Evolutionary conservation across 192 early-diverging fungal species (phyloP), one percentile per base, ranked within the genome.

Genomic region (Gryganskiella cystojenkinii): DNA sequence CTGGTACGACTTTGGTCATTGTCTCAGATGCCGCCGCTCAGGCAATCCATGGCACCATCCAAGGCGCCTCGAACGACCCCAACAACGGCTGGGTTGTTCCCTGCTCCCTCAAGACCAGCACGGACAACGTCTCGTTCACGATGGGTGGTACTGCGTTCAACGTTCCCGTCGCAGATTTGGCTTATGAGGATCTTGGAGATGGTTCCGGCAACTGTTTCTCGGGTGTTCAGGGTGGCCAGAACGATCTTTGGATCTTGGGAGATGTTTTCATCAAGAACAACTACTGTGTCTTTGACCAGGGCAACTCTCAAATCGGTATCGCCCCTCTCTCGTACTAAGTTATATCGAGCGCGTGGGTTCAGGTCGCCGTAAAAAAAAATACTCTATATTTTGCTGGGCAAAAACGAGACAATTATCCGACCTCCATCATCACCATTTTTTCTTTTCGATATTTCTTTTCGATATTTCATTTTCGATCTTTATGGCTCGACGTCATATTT

Each of bases 181-280:
- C 70, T 45, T 79, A 64, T 25, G 61, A 79, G n/a, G 22, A 6
- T 24, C 22, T 50, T 5, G 22, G 47, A 13, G 20, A 61, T 15
- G 27, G 35, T 37, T 40, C 25, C 34, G 66, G 46, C 28, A 22
- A 43, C 6, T 49, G 40, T 46, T 40, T 63, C 47, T 45, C 28
- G 30, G 61, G 72, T 20, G 61, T 75, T 30, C 64, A 57, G 52
- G 65, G 67, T 37, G 57, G 43, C 33, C 24, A 57, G 31, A n/a
- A n/a, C n/a, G 44, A 64, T 13, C 56, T 73, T 45, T 54, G 55
- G 5, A 90, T 90, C 47, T 63, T 90, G 20, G 89, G 89, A 61
- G 87, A 88, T 67, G 80, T 85, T n/a, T 90, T 90, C 71, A 57
- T 90, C 45, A 85, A 85, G 60, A 86, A 86, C 35, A 84, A 85